phyloP scores from a whole-genome alignment of 78 protist species.

The Dictyostelium purpureum region DNA sequence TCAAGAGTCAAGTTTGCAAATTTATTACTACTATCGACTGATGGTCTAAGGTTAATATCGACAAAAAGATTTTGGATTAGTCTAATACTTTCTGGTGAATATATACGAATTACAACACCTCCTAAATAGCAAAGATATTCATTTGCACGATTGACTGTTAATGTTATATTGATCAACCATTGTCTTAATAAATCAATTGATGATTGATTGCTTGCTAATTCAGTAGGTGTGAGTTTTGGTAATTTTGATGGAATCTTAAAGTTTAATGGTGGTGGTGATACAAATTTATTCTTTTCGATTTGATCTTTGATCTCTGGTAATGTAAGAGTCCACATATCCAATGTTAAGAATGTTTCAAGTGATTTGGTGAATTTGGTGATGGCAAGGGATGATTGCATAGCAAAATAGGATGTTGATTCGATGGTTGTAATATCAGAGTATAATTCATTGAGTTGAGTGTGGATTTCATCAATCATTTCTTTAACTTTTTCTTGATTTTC shows the following conservation, averaged over 20 bases:
- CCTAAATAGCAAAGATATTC: conserved; percentile 68
- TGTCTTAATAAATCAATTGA: not conserved
- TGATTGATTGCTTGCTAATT: not conserved
- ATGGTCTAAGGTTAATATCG: not conserved
- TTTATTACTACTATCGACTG: not conserved
- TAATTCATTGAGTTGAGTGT: conserved; percentile 10
- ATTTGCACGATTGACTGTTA: conserved; percentile 13
- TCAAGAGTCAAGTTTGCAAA: not conserved
- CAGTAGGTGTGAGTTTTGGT: not conserved
- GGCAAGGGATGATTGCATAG: conserved; percentile 29
- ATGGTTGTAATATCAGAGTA: conserved; percentile 33
- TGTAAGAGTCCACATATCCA: conserved; percentile 17
- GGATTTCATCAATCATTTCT: conserved; percentile 34
- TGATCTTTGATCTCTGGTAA: not conserved
- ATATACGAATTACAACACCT: conserved; percentile 41
- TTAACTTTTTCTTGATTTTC: conserved; percentile 36
- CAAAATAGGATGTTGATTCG: conserved; percentile 18
- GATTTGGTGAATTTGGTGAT: conserved; percentile 39
- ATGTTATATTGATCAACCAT: conserved; percentile 34
- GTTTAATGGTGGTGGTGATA: conserved; percentile 62
- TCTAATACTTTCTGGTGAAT: not conserved
- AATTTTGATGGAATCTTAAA: conserved; percentile 49
- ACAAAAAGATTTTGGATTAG: not conserved
- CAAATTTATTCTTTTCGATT: conserved; percentile 41
- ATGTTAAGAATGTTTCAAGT: conserved; percentile 7